These are phyloP conservation scores for Xerocomellus intermedius DNA, from an alignment of 768 basidiomycete species.

Conservation along the genomic window DNA sequence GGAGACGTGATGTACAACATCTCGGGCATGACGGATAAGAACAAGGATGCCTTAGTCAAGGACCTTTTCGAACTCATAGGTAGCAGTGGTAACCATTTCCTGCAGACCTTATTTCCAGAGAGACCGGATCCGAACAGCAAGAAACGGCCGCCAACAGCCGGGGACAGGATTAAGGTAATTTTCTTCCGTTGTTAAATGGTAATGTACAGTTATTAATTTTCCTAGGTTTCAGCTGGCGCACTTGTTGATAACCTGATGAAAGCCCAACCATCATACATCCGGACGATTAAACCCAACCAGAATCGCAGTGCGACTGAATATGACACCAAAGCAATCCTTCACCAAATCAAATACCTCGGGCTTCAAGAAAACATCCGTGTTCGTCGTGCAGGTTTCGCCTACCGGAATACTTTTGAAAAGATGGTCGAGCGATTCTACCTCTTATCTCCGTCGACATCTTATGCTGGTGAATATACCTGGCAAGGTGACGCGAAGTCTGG, in stretches of 20 bases:
- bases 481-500: constrained; percentile 85
- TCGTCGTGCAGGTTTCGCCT: constrained; percentile 95
- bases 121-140: constrained; percentile 95
- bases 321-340: constrained; percentile 90
- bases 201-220: neutral
- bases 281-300: constrained; percentile 99
- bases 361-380: constrained; percentile 98
- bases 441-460: constrained; percentile 91
- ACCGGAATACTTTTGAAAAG: constrained; percentile 97
- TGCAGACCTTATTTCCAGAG: constrained; percentile 89
- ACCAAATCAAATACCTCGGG: constrained; percentile 99
- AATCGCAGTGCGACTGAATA: constrained; percentile 92
- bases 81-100: constrained; percentile 75
- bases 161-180: constrained; percentile 92
- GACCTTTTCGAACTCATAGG: constrained; percentile 90
- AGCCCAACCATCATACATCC: constrained; percentile 95
- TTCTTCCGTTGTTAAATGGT: neutral
- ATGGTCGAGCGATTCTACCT: constrained; percentile 99
- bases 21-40: constrained; percentile 99
- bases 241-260: constrained; percentile 98
- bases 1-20: constrained; percentile 99
- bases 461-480: constrained; percentile 99
- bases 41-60: constrained; percentile 96
- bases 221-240: constrained; percentile 85
- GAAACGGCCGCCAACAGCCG: constrained; percentile 96